phyloP scores from a whole-genome alignment of 1,284 basidiomycete genomes.

The Trichosporon sp. region DNA sequence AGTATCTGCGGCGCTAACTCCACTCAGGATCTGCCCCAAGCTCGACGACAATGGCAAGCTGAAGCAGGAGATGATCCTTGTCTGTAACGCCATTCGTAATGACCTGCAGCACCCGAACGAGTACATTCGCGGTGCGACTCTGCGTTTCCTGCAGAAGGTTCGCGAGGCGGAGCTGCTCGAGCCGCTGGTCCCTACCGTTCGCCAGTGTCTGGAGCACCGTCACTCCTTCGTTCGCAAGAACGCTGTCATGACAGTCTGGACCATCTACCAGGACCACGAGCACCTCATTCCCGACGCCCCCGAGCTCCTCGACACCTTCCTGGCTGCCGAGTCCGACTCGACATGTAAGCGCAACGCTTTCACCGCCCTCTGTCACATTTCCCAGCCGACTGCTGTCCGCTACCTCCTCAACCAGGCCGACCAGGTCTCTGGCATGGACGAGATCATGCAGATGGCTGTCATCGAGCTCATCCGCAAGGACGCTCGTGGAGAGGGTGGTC shows the following conservation, averaged over 20 bases:
- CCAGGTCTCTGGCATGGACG: constrained; percentile 76
- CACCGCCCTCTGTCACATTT: constrained; percentile 83
- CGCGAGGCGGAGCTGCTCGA: constrained; percentile 92
- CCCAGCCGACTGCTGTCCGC: constrained; percentile 84
- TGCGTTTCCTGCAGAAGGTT: constrained; percentile 94
- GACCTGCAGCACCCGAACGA: constrained; percentile 99
- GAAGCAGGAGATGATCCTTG: constrained; percentile 99
- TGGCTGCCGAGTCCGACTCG: constrained; percentile 92
- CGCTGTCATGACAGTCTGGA: constrained; percentile 91
- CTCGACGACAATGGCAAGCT: constrained; percentile 95
- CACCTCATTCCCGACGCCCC: constrained; percentile 94
- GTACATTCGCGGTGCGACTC: constrained; percentile 95
- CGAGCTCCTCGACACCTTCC: constrained; percentile 94
- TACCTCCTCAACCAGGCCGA: constrained; percentile 84
- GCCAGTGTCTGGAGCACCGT: constrained; percentile 92
- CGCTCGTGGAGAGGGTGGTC: constrained; percentile 73
- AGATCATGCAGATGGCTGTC: constrained; percentile 90
- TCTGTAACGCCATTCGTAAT: constrained; percentile 96
- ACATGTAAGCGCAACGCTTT: constrained; percentile 98
- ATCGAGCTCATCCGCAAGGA: constrained; percentile 93
- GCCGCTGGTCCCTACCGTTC: constrained; percentile 88
- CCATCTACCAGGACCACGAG: constrained; percentile 91
- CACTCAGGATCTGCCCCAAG: constrained; percentile 76
- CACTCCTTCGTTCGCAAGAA: constrained; percentile 99
- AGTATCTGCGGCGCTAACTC: background rate